Base-by-base conservation (phyloP, 495 filamentous ascomycete species). In the Zalerion maritima region DNA sequence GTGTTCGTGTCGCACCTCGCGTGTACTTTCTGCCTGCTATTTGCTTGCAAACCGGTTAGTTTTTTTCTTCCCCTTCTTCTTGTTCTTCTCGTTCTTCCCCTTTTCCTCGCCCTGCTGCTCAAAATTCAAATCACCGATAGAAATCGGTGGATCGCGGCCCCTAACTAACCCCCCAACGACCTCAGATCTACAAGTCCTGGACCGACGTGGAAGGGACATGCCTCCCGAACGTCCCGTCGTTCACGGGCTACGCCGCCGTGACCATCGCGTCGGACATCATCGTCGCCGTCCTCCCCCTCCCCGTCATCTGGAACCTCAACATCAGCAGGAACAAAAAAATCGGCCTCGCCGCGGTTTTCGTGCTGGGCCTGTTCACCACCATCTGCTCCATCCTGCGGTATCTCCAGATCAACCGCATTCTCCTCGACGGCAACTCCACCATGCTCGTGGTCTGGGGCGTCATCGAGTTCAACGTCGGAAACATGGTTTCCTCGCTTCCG, bases 401-500 rank as follows among this genome's bases (percentile, higher is more conserved):
- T 29, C 46, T 61, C 1, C 65, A 72, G 35, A 72, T 73, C 36
- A 45, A 57, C 35, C 46, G 52, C 0, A 65, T 73, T 29, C 56
- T 62, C 12, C 55, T 55, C 14, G 62, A 65, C 16, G 69, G 66
- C 13, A 68, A 72, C 38, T 66, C 64, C 4, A 71, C 69, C 2
- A 61, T 70, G 58, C 52, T 73, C 8, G 58, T 73, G 4, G 41
- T 72, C 1, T 71, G 63, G 65, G 67, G 67, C 1, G 62, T 62
- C 4, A 68, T 73, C 28, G 67, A 71, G 37, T 61, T 73, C 42
- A 71, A 71, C 38, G 52, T 69, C 26, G 68, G 69, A 58, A 64
- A 64, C 30, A 56, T 64, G 32, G 50, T 62, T 14, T 61, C 60
- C 0, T 62, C 55, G 10, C 37, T 58, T 2, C 60, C 60, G 5